A percentile compares a stretch with the other conserved stretches of the same genome.
Evolutionary conservation across 371 early-diverging fungal species (phyloP).

Genomic region (Choanephora cucurbitarum): DNA sequence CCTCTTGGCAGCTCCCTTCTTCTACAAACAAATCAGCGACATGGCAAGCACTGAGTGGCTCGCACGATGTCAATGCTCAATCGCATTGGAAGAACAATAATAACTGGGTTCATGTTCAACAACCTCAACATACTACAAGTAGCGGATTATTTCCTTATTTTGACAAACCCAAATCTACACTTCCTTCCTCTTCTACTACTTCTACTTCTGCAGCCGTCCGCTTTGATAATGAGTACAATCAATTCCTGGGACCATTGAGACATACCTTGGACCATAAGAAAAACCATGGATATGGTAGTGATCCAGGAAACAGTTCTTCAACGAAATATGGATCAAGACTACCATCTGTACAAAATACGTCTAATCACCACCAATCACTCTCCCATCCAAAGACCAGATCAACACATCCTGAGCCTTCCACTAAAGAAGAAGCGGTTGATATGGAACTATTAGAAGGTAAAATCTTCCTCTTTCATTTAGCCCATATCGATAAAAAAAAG

Average conservation of each 20-base stretch:
- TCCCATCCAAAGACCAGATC: not conserved
- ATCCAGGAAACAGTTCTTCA: constrained; percentile 16
- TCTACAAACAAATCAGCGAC: not conserved
- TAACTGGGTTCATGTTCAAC: no score
- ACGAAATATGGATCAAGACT: constrained; percentile 17
- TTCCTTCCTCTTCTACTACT: no score
- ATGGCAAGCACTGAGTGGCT: constrained; percentile 16
- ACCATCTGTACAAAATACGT: no score
- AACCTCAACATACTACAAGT: not conserved
- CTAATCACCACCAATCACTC: no score
- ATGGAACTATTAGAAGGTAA: constrained; percentile 72
- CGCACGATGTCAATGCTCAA: constrained; percentile 4
- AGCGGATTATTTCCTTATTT: not conserved
- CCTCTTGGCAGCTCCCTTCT: constrained; percentile 54
- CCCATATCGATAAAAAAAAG: not conserved
- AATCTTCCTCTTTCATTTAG: not conserved
- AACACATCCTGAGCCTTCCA: constrained; percentile 10
- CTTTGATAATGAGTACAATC: constrained; percentile 15
- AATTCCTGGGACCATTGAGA: not conserved
- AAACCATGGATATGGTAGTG: constrained; percentile 9
- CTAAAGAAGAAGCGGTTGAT: constrained; percentile 74
- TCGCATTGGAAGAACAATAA: not conserved
- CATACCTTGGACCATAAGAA: no score
- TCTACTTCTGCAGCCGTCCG: not conserved
- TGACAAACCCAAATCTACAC: not conserved